A percentile compares a stretch with the other conserved stretches of the same genome.
phyloP scores from a whole-genome alignment of 1,284 basidiomycete species.

The Heterobasidion irregulare region DNA sequence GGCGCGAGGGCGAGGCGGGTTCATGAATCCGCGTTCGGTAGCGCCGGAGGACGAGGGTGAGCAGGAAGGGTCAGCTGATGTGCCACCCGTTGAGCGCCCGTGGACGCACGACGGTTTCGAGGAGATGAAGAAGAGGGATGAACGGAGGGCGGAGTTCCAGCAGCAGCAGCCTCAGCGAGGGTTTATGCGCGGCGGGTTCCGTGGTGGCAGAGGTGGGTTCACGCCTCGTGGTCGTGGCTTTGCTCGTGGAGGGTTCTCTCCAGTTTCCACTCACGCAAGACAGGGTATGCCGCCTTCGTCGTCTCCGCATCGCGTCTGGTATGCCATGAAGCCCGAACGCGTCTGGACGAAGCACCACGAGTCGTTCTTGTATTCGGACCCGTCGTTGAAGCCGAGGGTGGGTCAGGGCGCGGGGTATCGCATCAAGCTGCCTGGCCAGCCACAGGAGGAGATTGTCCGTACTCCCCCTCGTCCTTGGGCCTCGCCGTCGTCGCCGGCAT shows the following conservation, averaged over 20 bases:
- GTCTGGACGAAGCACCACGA: constrained; percentile 77
- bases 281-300: constrained; percentile 20
- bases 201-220: constrained; percentile 40
- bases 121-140: constrained; percentile 70
- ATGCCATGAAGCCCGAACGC: constrained; percentile 64
- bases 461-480: constrained; percentile 14
- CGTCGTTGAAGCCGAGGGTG: constrained; percentile 43
- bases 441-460: constrained; percentile 22
- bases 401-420: constrained; percentile 46
- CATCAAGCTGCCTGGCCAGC: constrained; percentile 49
- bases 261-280: constrained; percentile 16
- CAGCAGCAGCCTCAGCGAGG: constrained; percentile 9
- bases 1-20: constrained; percentile 44
- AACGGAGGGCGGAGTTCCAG: constrained; percentile 27
- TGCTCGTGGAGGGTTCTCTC: constrained; percentile 12
- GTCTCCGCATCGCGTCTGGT: constrained; percentile 49
- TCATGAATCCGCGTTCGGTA: constrained; percentile 13
- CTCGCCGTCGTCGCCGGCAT: constrained; percentile 1
- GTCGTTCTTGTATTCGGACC: constrained; percentile 57
- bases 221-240: constrained; percentile 15
- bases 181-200: constrained; percentile 27
- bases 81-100: constrained; percentile 52
- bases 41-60: background rate
- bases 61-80: constrained; percentile 17
- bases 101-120: constrained; percentile 84